Conservation (phyloP, 2,329 filamentous ascomycete species). For the Fusarium chlamydosporum region DNA sequence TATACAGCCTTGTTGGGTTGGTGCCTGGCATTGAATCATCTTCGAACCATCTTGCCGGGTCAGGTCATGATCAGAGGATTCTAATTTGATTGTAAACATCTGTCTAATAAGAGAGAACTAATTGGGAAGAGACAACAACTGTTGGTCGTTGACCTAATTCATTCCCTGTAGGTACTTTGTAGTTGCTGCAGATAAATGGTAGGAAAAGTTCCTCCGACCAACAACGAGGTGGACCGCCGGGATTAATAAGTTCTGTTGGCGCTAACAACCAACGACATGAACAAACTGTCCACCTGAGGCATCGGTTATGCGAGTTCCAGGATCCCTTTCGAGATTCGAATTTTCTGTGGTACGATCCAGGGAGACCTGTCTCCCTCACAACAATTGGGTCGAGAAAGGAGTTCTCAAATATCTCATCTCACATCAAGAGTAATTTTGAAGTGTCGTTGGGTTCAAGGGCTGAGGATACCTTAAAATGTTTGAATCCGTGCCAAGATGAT, state of each 20-base stretch:
- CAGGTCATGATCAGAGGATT: too few species aligned
- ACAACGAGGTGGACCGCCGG: not conserved
- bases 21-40: not conserved
- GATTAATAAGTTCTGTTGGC: not conserved
- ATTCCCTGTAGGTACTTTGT: too few species aligned
- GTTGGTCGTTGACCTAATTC: not conserved
- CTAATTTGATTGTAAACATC: not conserved
- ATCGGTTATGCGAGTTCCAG: slow-evolving; percentile 1
- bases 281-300: not conserved
- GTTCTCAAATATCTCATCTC: too few species aligned
- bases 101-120: not conserved
- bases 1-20: not conserved
- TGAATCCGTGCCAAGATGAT: not conserved
- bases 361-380: not conserved
- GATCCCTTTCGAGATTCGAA: not conserved
- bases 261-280: slow-evolving; percentile 11
- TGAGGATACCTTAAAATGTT: not conserved
- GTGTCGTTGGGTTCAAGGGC: not conserved
- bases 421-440: not conserved
- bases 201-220: not conserved
- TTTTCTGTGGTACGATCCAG: not conserved
- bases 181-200: not conserved
- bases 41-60: not conserved
- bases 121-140: not conserved
- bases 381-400: not conserved